Conservation (phyloP, 768 basidiomycete species). For the Fibroporia radiculosa region DNA sequence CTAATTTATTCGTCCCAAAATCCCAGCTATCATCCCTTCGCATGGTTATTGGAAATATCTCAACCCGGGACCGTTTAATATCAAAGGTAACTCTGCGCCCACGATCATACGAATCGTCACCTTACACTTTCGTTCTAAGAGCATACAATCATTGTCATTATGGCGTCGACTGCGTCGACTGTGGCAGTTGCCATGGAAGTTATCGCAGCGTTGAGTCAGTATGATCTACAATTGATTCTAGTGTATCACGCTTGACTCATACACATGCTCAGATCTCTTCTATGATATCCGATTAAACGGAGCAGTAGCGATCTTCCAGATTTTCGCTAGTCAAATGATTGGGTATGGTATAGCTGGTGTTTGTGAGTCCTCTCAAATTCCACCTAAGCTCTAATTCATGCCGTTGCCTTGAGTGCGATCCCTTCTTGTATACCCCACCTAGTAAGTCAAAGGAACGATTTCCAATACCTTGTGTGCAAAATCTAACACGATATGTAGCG, state of each 20-base stretch:
- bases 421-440: conserved; percentile 44
- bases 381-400: neutral
- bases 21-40: conserved; percentile 34
- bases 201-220: conserved; percentile 47
- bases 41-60: conserved; percentile 44
- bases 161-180: conserved; percentile 50
- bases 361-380: conserved; percentile 13
- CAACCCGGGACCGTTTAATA: conserved; percentile 59
- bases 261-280: conserved; percentile 35
- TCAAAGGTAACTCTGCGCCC: conserved; percentile 27
- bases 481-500: conserved; percentile 15
- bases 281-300: conserved; percentile 42
- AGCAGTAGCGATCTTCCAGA: conserved; percentile 47
- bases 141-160: conserved; percentile 56
- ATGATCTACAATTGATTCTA: neutral
- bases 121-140: conserved; percentile 24
- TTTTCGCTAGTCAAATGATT: conserved; percentile 40
- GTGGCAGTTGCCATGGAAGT: conserved; percentile 53
- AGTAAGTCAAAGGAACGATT: conserved; percentile 33
- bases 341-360: conserved; percentile 25
- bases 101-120: neutral
- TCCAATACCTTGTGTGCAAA: neutral
- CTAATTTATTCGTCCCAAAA: conserved; percentile 1
- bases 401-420: conserved; percentile 33
- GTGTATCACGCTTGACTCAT: neutral